phyloP scores from a whole-genome alignment of 2,329 filamentous ascomycete genomes.

The Coleophoma crateriformis region DNA sequence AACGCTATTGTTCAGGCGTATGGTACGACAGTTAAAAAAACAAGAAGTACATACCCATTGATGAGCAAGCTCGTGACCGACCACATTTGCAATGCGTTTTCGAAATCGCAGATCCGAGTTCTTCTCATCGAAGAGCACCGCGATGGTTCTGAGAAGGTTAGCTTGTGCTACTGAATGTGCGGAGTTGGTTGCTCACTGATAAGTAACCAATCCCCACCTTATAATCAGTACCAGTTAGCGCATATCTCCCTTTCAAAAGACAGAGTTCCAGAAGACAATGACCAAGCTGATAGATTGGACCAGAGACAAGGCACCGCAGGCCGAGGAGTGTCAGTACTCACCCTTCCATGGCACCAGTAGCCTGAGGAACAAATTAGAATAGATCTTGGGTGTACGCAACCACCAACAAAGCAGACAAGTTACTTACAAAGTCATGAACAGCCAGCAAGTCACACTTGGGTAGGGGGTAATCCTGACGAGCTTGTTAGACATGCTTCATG shows the following conservation, averaged over 20 bases:
- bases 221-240: no score
- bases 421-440: slow-evolving; percentile 55
- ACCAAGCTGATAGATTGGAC: no score
- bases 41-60: slow-evolving; percentile 56
- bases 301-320: no score
- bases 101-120: slow-evolving; percentile 82
- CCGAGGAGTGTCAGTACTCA: no score
- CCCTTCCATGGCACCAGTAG: slow-evolving; percentile 74
- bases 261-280: no score
- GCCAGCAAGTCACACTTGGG: slow-evolving; percentile 97
- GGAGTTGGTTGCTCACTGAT: slow-evolving; percentile 28
- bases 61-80: slow-evolving; percentile 94
- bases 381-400: no score
- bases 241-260: no score
- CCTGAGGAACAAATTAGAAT: no score
- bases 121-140: slow-evolving; percentile 87
- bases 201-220: slow-evolving; percentile 95
- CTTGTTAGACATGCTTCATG: slow-evolving; percentile 93
- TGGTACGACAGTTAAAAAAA: no score
- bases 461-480: slow-evolving; percentile 82
- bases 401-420: slow-evolving; percentile 64
- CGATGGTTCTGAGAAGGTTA: slow-evolving; percentile 61
- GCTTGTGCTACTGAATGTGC: no score
- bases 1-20: no score
- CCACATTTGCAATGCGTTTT: slow-evolving; percentile 88